Evolutionary conservation across 179 eudicot species (phyloP), one percentile per base, ranked within the genome.

Genomic region (Sideroxylon spinosum): DNA sequence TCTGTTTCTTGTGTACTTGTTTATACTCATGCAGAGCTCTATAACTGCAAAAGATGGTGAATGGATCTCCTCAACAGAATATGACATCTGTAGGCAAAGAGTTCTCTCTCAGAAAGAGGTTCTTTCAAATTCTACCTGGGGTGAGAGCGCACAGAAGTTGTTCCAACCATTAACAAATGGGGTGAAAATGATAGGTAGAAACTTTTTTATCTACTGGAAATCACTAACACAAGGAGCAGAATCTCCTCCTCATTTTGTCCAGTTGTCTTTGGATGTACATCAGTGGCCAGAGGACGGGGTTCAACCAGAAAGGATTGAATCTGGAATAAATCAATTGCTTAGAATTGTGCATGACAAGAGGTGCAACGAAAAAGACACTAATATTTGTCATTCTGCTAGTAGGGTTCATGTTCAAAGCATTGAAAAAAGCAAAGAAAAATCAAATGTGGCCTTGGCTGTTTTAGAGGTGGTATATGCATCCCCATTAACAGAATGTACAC

Each of bases 201-300:
- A 88, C 84, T 89, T 89, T 65, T 79, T 79, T 76, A 84, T 89
- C 79, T 96, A 94, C 79, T 90, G 98, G 96, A 93, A 90, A 80
- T 89, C 98, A 61, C 88, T 95, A 76, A 93, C 94, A 23, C 89
- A 86, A 71, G 99, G 93, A 76, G 95, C 98, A 48, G 99, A 95
- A 81, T 90, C 99, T 81, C 98, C 99, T 80, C 99, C 99, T 14
- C 92, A 89, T 84, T 94, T 95, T 80, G 90, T 95, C 70, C 98
- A 93, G 89, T 65, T 93, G 84, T 95, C 99, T 73, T 82, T 93
- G 90, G 96, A 95, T 88, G 93, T 91, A 68, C 87, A 88, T 76
- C 68, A 76, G 68, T 93, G 99, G 98, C 99, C 99, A 16, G 96
- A 93, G 82, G 97, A 95, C 84, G 99, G 99, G 52, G 87, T 95